Base-by-base conservation (phyloP, 768 basidiomycete species). In the Strobilomyces confusus region DNA sequence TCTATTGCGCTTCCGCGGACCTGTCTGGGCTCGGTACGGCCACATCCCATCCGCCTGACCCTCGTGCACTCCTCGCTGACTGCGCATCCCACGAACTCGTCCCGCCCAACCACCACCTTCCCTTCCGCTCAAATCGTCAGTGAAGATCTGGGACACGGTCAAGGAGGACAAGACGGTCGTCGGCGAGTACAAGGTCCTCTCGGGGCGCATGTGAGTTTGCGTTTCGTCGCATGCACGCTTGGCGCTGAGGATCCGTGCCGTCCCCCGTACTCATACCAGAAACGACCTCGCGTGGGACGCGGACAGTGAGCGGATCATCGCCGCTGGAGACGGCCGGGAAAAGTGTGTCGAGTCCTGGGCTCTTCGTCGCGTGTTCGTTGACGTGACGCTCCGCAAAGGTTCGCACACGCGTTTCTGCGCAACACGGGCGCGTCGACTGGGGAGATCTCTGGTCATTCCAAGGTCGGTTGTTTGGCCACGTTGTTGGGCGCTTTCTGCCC, bases 271-370 rank as follows among this genome's bases (percentile, higher is more conserved):
- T 4, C 25, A 11, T 45, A n/a, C 9, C 59, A 92, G 94, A 59
- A 94, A 94, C 61, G 95, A 98, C 71, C 80, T 98, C 20, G 87
- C 87, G 12, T 98, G 95, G 95, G 95, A 98, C 63, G 89, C 89
- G 1, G 95, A 98, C 69, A 92, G 89, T 65, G 95, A 97, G 68
- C 81, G 95, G n/a, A 88, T 98, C 52, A 89, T 98, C 45, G 91
- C 87, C 8, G 95, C 91, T 13, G 95, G 95, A 49, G 92, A 95
- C 58, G 94, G 94, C 33, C 79, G 84, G 54, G 95, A 94, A 63
- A 92, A 88, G 92, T 93, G 49, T 17, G 58, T 49, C 13, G n/a
- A n/a, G n/a, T 36, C 13, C 0, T 5, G 15, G 9, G 9, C 14
- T 1, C 14, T 13, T 9, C 7, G 11, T 38, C 22, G 5, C 12